These are phyloP conservation scores for Debaryomyces udenii DNA, from an alignment of 1,139 yeast species.

Conservation along the genomic window DNA sequence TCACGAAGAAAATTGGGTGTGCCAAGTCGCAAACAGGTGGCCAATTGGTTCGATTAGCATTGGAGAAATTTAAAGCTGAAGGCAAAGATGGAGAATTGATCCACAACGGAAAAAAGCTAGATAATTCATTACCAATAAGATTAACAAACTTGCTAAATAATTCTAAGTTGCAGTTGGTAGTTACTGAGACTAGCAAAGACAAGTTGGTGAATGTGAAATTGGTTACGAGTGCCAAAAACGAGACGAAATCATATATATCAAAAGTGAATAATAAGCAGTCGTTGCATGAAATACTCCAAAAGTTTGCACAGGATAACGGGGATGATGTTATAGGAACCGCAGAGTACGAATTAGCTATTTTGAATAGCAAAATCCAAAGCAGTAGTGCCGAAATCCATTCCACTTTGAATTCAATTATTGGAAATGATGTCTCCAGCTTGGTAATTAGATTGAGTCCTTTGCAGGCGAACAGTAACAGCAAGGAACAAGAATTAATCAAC, in stretches of 20 bases:
- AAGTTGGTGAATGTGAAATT: conserved; percentile 30
- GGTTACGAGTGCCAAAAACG: conserved; percentile 20
- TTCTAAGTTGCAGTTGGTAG: conserved; percentile 29
- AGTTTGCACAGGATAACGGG: conserved; percentile 14
- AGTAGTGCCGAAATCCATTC: conserved; percentile 5
- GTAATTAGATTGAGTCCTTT: conserved; percentile 26
- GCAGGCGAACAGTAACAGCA: conserved; percentile 7
- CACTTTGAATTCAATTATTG: conserved; percentile 20
- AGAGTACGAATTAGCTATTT: conserved; percentile 13
- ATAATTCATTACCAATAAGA: conserved; percentile 36
- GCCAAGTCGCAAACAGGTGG: conserved; percentile 29
- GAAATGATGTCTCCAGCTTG: conserved; percentile 18
- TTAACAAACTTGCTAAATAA: conserved; percentile 38
- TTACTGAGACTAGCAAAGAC: conserved; percentile 17
- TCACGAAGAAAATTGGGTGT: conserved; percentile 29
- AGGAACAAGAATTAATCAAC: conserved; percentile 14
- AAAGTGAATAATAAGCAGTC: conserved; percentile 16
- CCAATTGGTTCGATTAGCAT: conserved; percentile 30
- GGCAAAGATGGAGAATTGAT: conserved; percentile 26
- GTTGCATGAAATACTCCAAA: conserved; percentile 16
- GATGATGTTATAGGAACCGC: conserved; percentile 9
- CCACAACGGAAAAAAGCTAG: conserved; percentile 35
- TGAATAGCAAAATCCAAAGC: conserved; percentile 10
- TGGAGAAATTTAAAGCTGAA: conserved; percentile 30
- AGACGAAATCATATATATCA: conserved; percentile 13